Evolutionary conservation across 2,329 filamentous ascomycete species (phyloP), one percentile per base, ranked within the genome.

Genomic region (Magnaporthiopsis poae): DNA sequence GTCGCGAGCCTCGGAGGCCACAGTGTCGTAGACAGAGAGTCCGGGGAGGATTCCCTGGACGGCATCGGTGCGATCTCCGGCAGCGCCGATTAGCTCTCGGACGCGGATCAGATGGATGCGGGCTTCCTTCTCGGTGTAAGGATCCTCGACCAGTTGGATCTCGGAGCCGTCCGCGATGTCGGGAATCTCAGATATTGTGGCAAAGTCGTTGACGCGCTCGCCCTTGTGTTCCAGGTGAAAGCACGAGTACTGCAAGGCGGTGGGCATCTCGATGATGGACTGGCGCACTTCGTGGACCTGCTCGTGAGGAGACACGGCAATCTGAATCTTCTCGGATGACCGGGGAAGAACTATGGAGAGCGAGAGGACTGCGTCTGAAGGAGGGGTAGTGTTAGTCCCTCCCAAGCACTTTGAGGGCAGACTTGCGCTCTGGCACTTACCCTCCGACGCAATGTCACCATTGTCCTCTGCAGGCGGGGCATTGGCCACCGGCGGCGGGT

Each of bases 121-220:
- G 36, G 95, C 94, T 80, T 99, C 95, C 81, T 96, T 98, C 81
- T 99, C 95, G 61, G 92, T 99, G 78, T 99, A 99, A 62, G 96
- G 91, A 75, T 99, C 95, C 79, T 97, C 90, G 66, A 97, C 87
- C 72, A 99, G 80, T 66, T 84, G 85, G 67, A 97, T 84, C 73
- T 93, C 90, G 52, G 93, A 90, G 69, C 92, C 88, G 46, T 89
- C 79, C 65, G 86, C 86, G 66, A 99, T 85, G 67, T 86, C 92
- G 63, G 90, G 84, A 66, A 99, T 90, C 75, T 99, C 94, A 66
- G 91, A 92, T 69, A 99, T 85, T 76, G 96, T 90, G 68, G 96
- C 86, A 73, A 95, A 98, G 78, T 99, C 95, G 77, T 98, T 98
- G 83, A 99, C 89, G 70, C 90, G 90, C 78, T 90, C 82, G 71